Conservation (phyloP, 345 rosid genomes). For the Nasturtium officinale region DNA sequence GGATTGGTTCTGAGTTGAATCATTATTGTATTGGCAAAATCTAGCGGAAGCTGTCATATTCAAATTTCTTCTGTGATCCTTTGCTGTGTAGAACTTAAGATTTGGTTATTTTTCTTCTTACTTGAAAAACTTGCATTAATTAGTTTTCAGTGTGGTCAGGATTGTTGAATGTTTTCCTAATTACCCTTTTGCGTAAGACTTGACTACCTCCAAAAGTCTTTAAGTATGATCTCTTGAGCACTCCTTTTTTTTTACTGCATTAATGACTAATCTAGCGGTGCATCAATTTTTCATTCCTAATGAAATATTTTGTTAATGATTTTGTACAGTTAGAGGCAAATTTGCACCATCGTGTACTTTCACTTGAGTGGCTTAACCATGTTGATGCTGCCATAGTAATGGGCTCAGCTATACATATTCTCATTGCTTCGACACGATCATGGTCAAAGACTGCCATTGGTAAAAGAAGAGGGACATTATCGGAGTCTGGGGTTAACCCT, state of each 20-base stretch:
- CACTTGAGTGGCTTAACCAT: slow-evolving; percentile 77
- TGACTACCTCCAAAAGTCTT: slow-evolving; percentile 1
- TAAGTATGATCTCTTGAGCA: slow-evolving; percentile 14
- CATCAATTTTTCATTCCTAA: slow-evolving; percentile 19
- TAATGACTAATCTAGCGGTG: slow-evolving; percentile 18
- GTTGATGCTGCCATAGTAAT: slow-evolving; percentile 61
- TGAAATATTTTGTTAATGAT: slow-evolving; percentile 27
- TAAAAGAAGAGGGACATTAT: slow-evolving; percentile 57
- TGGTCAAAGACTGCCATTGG: slow-evolving; percentile 68
- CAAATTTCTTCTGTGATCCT: slow-evolving; percentile 12
- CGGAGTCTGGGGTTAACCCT: slow-evolving; percentile 57
- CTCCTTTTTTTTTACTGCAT: slow-evolving; percentile 16
- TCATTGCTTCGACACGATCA: slow-evolving; percentile 57
- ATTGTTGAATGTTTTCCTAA: slow-evolving; percentile 5
- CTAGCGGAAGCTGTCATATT: slow-evolving; percentile 15
- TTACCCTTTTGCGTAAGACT: slow-evolving; percentile 12
- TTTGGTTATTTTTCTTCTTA: slow-evolving; percentile 24
- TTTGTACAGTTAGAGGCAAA: slow-evolving; percentile 78
- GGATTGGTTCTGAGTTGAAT: slow-evolving; percentile 1
- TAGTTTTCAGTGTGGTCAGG: slow-evolving; percentile 9
- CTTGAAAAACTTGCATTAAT: slow-evolving; percentile 24
- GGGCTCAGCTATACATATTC: slow-evolving; percentile 81
- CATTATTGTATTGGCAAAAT: slow-evolving; percentile 15
- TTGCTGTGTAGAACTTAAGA: slow-evolving; percentile 16
- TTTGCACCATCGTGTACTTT: slow-evolving; percentile 71